phyloP scores from a whole-genome alignment of 2,329 filamentous ascomycete genomes.

The Alternaria rosae region DNA sequence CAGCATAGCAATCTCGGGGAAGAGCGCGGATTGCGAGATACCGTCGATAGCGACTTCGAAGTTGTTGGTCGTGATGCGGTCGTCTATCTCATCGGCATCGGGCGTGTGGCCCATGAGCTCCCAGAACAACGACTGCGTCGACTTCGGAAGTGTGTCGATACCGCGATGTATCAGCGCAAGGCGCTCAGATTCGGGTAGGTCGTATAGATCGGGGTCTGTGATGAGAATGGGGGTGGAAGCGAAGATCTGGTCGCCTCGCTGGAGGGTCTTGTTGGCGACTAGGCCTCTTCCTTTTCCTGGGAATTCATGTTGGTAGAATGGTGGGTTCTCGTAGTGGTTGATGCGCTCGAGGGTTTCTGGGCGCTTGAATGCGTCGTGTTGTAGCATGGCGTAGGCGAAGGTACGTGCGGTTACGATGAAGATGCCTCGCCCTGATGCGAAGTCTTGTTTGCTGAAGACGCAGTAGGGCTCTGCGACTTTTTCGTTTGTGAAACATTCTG shows the following conservation, averaged over 20 bases:
- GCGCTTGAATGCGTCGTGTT: conserved; percentile 39
- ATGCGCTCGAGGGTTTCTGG: conserved; percentile 24
- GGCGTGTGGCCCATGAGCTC: conserved; percentile 35
- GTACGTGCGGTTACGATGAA: conserved; percentile 38
- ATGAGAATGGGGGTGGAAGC: conserved; percentile 44
- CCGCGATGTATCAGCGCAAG: conserved; percentile 38
- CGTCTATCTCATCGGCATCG: conserved; percentile 42
- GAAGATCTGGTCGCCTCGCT: conserved; percentile 46
- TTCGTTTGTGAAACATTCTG: conserved; percentile 41
- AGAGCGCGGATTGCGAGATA: conserved; percentile 32
- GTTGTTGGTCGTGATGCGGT: conserved; percentile 47
- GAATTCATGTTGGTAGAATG: conserved; percentile 40
- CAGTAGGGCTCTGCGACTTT: conserved; percentile 37
- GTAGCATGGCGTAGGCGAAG: conserved; percentile 36
- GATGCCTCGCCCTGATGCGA: conserved; percentile 43
- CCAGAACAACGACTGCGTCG: conserved; percentile 36
- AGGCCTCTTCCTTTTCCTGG: conserved; percentile 45
- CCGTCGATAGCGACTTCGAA: conserved; percentile 41
- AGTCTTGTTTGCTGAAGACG: conserved; percentile 40
- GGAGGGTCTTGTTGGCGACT: conserved; percentile 44
- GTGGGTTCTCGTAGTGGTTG: conserved; percentile 38
- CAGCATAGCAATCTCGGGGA: conserved; percentile 47
- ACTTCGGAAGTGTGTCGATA: conserved; percentile 33
- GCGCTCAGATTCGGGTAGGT: conserved; percentile 32
- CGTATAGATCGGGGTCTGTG: conserved; percentile 35